phyloP scores from a whole-genome alignment of 2,329 filamentous ascomycete genomes.

The Neurospora sp. region DNA sequence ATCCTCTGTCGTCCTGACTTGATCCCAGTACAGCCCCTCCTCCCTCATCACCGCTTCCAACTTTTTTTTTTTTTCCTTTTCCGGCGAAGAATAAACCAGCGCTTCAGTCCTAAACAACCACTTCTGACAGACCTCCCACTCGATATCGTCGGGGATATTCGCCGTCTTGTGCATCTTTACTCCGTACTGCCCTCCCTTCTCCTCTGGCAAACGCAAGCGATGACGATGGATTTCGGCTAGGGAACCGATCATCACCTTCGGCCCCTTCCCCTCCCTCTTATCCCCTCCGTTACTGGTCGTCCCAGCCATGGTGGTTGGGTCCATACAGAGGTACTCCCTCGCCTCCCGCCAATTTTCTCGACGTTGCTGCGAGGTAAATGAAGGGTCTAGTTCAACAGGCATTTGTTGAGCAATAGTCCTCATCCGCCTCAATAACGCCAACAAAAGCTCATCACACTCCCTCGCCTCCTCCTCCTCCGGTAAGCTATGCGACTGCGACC shows the following conservation, averaged over 20 bases:
- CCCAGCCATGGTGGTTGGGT: no score
- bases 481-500: no score
- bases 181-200: not conserved
- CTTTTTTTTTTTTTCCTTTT: no score
- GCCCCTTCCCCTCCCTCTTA: no score
- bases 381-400: not conserved
- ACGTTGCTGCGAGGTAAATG: not conserved
- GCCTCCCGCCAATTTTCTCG: not conserved
- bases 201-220: conserved; percentile 14
- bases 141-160: conserved; percentile 7
- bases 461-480: conserved; percentile 11
- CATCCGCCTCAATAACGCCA: conserved; percentile 14
- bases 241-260: conserved; percentile 24
- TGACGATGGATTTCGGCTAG: conserved; percentile 28
- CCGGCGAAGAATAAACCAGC: no score
- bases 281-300: no score
- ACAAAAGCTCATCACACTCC: conserved; percentile 25
- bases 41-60: conserved; percentile 3
- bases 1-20: conserved; percentile 37
- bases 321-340: not conserved
- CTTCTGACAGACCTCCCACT: conserved; percentile 39
- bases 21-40: conserved; percentile 44
- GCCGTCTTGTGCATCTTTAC: conserved; percentile 17
- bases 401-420: conserved; percentile 12
- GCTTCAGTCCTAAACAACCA: conserved; percentile 42